Evolutionary conservation across 305 asterid genomes (phyloP).

Genomic region (Rubia peregrina): DNA sequence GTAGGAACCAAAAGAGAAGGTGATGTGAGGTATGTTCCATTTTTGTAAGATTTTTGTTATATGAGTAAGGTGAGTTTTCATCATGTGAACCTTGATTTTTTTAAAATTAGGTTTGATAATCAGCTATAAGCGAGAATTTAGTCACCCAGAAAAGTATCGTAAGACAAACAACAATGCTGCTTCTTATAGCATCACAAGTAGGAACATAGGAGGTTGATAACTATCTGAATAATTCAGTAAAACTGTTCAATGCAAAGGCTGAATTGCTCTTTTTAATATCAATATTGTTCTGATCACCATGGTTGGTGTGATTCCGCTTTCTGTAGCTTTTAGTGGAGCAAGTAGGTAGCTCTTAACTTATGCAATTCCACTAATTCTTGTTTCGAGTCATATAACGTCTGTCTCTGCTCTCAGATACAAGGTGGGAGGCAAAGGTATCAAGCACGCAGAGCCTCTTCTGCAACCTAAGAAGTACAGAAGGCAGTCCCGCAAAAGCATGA

Average conservation of each 20-base stretch:
- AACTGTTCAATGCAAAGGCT: neutral
- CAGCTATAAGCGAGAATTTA: neutral
- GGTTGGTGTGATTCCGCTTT: neutral
- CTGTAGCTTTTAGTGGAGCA: neutral
- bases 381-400: neutral
- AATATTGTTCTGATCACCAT: neutral
- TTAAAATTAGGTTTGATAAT: neutral
- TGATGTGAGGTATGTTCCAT: constrained; percentile 61
- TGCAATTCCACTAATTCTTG: neutral
- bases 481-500: constrained; percentile 76
- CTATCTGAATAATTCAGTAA: neutral
- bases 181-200: neutral
- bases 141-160: neutral
- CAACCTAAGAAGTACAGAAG: constrained; percentile 84
- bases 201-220: neutral
- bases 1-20: constrained; percentile 88
- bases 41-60: neutral
- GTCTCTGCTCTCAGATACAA: constrained; percentile 42
- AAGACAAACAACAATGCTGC: neutral
- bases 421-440: constrained; percentile 66
- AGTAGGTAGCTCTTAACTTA: neutral
- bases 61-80: too few species aligned
- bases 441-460: constrained; percentile 85
- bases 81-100: neutral
- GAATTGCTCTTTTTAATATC: neutral